Base-by-base conservation (phyloP, 1,284 basidiomycete species). In the Trametes hirsuta region DNA sequence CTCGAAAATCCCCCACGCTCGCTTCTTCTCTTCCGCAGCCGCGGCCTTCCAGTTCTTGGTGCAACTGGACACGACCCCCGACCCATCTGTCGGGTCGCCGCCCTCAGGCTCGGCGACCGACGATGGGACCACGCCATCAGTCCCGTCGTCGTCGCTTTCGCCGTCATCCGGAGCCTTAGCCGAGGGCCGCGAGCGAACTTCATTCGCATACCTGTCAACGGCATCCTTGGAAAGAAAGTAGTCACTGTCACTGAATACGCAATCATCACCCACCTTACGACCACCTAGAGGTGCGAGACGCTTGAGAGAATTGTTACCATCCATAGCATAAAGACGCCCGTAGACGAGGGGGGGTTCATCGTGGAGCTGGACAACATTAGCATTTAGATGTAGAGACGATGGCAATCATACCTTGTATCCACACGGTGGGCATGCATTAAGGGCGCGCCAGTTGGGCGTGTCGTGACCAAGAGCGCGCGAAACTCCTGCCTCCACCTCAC, bases 41-140 rank as follows among this genome's bases (percentile, higher is more conserved):
- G 73, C 74, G 2, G 70, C 72, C 46, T 71, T 69, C 76, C 76
- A 77, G 18, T 76, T 67, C 9, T 69, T 59, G 0, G 74, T 65
- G 55, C 75, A 77, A 6, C 52, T 15, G 12, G 25, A 11, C 45
- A 53, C 15, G 3, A n/a, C 52, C 0, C 37, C n/a, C 0, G 47
- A 24, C 10, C 64, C 66, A 45, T 69, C 65, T 6, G 67, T 67
- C 2, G 65, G 68, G 46, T 69, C n/a, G n/a, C n/a, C 66, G 4
- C 48, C 67, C 46, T 62, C 66, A 39, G 11, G 9, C 4, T 65
- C 55, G 24, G 18, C 47, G 21, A n/a, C n/a, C n/a, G n/a, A n/a
- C n/a, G 18, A 18, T 1, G 34, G 30, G 6, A 37, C 42, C 42
- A 22, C 42, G 42, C 5, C 12, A 14, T 46, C 10, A 11, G 22